phyloP scores from a whole-genome alignment of 805 yeast species.

The Saccharomycopsis vini region DNA sequence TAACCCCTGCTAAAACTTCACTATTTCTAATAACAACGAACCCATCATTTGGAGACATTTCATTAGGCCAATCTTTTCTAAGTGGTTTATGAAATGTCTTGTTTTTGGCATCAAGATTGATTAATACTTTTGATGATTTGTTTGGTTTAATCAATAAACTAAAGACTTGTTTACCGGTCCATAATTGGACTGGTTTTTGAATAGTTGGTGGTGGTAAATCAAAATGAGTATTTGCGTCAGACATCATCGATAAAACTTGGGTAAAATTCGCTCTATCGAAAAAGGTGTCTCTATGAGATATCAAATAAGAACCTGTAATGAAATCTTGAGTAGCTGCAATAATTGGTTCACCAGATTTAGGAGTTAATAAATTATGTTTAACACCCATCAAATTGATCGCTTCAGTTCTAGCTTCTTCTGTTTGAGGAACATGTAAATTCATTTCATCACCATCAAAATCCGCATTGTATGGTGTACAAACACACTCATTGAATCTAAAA shows the following conservation, averaged over 20 bases:
- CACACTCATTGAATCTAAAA: conserved; percentile 94
- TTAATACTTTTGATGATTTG: conserved; percentile 61
- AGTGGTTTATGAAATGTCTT: conserved; percentile 80
- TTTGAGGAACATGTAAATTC: conserved; percentile 98
- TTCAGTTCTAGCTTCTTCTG: conserved; percentile 97
- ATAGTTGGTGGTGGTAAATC: conserved; percentile 95
- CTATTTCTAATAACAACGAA: conserved; percentile 87
- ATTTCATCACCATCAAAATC: conserved; percentile 99
- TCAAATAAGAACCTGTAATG: conserved; percentile 90
- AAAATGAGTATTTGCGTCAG: conserved; percentile 79
- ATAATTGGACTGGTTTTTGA: conserved; percentile 74
- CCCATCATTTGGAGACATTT: conserved; percentile 98
- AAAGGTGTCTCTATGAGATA: conserved; percentile 88
- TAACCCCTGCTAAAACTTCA: conserved; percentile 79
- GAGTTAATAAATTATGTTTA: conserved; percentile 86
- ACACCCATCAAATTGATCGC: conserved; percentile 99
- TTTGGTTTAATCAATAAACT: conserved; percentile 82
- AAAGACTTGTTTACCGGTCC: conserved; percentile 98
- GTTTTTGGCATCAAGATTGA: conserved; percentile 89
- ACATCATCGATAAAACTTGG: conserved; percentile 88
- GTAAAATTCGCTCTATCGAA: conserved; percentile 79
- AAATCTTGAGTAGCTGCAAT: conserved; percentile 99
- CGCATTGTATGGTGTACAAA: conserved; percentile 98
- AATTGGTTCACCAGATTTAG: conserved; percentile 97
- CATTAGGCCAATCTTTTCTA: conserved; percentile 58